These are phyloP conservation scores for Mycena indigotica DNA, from an alignment of 768 basidiomycete species.

Conservation along the genomic window DNA sequence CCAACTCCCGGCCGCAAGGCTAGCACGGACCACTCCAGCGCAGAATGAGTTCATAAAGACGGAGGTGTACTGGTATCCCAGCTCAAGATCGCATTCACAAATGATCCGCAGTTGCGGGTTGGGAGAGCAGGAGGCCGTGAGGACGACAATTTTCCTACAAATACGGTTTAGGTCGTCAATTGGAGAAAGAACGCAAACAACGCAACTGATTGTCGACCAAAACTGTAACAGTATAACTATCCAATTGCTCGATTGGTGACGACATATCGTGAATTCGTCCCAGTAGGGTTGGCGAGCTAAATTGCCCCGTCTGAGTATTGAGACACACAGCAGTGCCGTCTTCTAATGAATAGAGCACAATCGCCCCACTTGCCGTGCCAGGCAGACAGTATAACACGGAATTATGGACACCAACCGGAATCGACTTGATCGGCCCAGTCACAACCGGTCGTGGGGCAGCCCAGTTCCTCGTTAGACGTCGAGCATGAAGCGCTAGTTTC, in stretches of 20 bases:
- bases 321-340: slow-evolving; percentile 7
- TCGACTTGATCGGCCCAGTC: slow-evolving; percentile 22
- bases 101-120: neutral
- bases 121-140: neutral
- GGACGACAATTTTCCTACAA: neutral
- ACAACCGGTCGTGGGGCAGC: slow-evolving; percentile 19
- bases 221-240: neutral
- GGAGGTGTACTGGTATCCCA: neutral
- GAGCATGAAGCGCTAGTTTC: slow-evolving; percentile 28
- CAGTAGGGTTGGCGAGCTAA: slow-evolving; percentile 2
- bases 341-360: slow-evolving; percentile 7
- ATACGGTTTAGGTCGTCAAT: neutral
- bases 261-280: slow-evolving; percentile 7
- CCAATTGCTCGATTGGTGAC: slow-evolving; percentile 8
- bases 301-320: slow-evolving; percentile 1
- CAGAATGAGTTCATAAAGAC: neutral
- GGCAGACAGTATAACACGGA: slow-evolving; percentile 8
- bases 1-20: neutral
- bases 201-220: slow-evolving; percentile 1
- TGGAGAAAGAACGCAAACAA: neutral
- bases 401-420: slow-evolving; percentile 6
- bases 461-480: slow-evolving; percentile 31
- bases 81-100: neutral
- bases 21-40: neutral
- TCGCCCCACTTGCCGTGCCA: slow-evolving; percentile 5